Percentiles rank a stretch among this genome's conserved stretches.
Evolutionary conservation across 805 yeast genomes (phyloP).

Genomic region (Debaryomyces prosopidis): DNA sequence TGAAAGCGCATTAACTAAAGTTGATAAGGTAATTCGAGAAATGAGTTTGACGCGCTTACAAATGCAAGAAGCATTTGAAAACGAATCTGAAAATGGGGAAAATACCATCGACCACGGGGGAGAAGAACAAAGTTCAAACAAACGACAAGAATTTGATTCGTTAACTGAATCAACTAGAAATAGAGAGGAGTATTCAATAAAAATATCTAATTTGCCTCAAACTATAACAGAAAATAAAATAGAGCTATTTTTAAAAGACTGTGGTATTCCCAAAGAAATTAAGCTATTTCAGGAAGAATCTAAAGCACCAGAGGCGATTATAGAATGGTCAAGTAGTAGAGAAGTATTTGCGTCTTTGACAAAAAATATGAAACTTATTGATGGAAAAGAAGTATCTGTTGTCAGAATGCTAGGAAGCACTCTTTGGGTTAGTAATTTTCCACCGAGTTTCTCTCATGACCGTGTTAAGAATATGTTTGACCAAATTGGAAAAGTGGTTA

Average conservation of each 20-base stretch:
- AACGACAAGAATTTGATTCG: conserved; percentile 6
- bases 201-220: conserved; percentile 50
- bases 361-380: conserved; percentile 50
- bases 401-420: conserved; percentile 48
- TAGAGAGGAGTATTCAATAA: conserved; percentile 60
- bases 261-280: conserved; percentile 54
- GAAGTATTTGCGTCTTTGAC: conserved; percentile 62
- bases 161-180: conserved; percentile 34
- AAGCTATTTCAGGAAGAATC: conserved; percentile 15
- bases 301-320: conserved; percentile 40
- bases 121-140: conserved; percentile 2
- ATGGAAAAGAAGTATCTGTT: conserved; percentile 46
- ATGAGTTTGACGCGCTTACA: conserved; percentile 1
- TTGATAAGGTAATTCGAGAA: conserved; percentile 20
- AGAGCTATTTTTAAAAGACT: conserved; percentile 50
- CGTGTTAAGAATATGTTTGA: conserved; percentile 44
- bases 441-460: conserved; percentile 48
- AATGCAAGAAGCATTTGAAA: conserved; percentile 5
- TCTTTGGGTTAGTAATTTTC: conserved; percentile 74
- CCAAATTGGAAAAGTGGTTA: conserved; percentile 40
- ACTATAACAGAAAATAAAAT: conserved; percentile 41
- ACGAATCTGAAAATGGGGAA: conserved; percentile 8
- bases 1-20: conserved; percentile 20
- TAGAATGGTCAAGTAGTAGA: conserved; percentile 54
- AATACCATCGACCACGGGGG: conserved; percentile 8